Evolutionary conservation across 331 rosid genomes (phyloP).

Genomic region (Malus hybrid): DNA sequence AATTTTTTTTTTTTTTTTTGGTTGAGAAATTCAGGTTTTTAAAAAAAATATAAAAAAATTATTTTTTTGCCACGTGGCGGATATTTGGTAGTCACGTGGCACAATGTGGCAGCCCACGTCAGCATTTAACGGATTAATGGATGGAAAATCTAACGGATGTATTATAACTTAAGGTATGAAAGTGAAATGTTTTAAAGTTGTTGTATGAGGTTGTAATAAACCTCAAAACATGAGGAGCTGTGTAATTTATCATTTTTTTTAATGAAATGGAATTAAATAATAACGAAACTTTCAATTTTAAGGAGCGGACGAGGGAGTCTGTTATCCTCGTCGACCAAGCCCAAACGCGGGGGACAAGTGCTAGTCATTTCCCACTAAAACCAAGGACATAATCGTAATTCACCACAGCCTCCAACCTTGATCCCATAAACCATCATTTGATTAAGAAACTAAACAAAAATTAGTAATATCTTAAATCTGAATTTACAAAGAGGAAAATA

Average conservation of each 20-base stretch:
- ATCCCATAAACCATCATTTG: neutral
- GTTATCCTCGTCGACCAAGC: constrained; percentile 5
- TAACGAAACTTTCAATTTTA: neutral
- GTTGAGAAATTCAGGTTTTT: too few species aligned
- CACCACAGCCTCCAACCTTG: neutral
- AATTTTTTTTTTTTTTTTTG: too few species aligned
- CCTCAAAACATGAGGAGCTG: too few species aligned
- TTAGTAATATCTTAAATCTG: neutral
- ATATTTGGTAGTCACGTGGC: too few species aligned
- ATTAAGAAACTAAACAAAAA: neutral
- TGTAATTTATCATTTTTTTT: neutral
- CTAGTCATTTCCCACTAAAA: neutral
- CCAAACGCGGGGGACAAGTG: neutral
- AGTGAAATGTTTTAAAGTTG: too few species aligned
- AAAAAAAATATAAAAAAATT: too few species aligned
- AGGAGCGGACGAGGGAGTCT: neutral
- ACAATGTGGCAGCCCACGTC: too few species aligned
- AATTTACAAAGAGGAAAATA: neutral
- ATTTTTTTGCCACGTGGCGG: too few species aligned
- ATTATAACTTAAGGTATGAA: too few species aligned
- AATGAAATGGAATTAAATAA: neutral
- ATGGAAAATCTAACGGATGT: too few species aligned
- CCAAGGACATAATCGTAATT: neutral
- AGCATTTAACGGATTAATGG: too few species aligned
- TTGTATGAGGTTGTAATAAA: too few species aligned